phyloP scores from a whole-genome alignment of 345 rosid species.

The Luvunga scandens region DNA sequence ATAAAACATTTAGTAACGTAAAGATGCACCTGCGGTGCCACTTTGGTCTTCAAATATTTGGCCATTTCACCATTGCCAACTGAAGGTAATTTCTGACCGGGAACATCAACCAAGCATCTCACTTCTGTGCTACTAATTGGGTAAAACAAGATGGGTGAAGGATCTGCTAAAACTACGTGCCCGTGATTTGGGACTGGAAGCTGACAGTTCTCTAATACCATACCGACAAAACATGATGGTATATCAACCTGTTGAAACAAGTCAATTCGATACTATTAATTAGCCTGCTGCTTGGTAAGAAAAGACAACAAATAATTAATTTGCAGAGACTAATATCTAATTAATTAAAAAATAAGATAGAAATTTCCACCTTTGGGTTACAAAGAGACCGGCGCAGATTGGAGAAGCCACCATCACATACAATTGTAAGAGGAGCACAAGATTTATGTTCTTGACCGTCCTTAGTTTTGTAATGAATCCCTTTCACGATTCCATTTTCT shows the following conservation, averaged over 20 bases:
- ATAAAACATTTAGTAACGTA: neutral
- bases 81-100: conserved; percentile 40
- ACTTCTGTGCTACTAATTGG: neutral
- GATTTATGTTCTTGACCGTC: neutral
- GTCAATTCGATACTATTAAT: neutral
- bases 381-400: conserved; percentile 6
- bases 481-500: neutral
- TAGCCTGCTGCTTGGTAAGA: neutral
- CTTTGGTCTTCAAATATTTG: conserved; percentile 26
- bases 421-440: conserved; percentile 4
- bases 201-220: conserved; percentile 37
- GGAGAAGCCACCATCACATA: conserved; percentile 6
- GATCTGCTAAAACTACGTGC: conserved; percentile 45
- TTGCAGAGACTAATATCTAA: too few relatives aligned
- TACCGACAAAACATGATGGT: conserved; percentile 42
- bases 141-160: conserved; percentile 16
- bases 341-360: too few relatives aligned
- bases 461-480: neutral
- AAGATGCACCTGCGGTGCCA: conserved; percentile 30
- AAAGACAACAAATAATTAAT: neutral
- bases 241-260: conserved; percentile 37
- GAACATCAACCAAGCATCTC: conserved; percentile 22
- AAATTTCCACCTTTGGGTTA: neutral
- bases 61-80: neutral
- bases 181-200: conserved; percentile 45